These are phyloP conservation scores for Wickerhamiella azyma DNA, from an alignment of 805 yeast genomes.

Conservation along the genomic window DNA sequence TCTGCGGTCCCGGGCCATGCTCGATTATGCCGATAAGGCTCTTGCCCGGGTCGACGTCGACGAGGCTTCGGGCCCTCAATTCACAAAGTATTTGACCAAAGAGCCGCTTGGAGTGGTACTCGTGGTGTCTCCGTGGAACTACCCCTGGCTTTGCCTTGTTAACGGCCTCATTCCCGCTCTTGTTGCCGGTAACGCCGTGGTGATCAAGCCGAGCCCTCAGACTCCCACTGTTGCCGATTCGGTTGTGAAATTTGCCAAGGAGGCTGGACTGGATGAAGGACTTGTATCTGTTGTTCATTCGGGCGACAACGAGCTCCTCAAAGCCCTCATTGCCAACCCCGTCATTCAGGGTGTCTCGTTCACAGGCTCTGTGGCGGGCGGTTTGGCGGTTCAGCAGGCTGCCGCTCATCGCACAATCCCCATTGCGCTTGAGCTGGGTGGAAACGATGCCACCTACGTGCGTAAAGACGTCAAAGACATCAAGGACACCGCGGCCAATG, in stretches of 20 bases:
- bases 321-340: constrained; percentile 50
- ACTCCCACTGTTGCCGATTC: constrained; percentile 73
- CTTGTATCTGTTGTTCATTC: constrained; percentile 72
- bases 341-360: constrained; percentile 68
- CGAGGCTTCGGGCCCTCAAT: constrained; percentile 15
- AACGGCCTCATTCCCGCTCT: constrained; percentile 83
- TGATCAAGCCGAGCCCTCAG: constrained; percentile 76
- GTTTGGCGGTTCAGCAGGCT: constrained; percentile 52
- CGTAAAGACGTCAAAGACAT: constrained; percentile 53
- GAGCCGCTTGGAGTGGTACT: constrained; percentile 87
- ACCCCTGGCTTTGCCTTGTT: constrained; percentile 76
- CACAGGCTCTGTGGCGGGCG: constrained; percentile 81
- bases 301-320: constrained; percentile 54
- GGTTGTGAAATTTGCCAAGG: constrained; percentile 46
- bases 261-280: constrained; percentile 71
- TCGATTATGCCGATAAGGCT: constrained; percentile 24
- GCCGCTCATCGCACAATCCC: constrained; percentile 65
- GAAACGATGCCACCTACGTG: constrained; percentile 79
- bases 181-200: constrained; percentile 74
- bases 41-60: constrained; percentile 23
- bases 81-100: constrained; percentile 29
- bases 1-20: constrained; percentile 20
- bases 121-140: constrained; percentile 86
- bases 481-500: constrained; percentile 47
- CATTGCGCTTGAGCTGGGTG: constrained; percentile 78